phyloP scores from a whole-genome alignment of 257 asterid genomes.

The Perilla frutescens region DNA sequence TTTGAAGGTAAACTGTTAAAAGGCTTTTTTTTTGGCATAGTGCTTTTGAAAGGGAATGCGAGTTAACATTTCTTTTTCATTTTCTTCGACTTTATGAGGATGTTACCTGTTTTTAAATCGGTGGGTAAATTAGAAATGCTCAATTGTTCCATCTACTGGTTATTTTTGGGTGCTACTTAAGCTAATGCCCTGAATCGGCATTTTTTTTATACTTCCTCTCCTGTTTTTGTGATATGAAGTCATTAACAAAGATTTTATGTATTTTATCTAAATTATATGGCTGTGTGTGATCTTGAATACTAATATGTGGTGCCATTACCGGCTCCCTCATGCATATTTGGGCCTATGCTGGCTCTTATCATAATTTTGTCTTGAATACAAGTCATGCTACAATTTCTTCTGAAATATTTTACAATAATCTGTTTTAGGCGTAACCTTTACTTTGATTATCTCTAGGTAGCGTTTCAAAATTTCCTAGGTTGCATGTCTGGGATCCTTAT shows the following conservation, averaged over 20 bases:
- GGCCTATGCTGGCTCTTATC: not conserved
- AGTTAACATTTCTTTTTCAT: not conserved
- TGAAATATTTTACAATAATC: constrained; percentile 1
- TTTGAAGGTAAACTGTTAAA: constrained; percentile 56
- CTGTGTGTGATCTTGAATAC: not conserved
- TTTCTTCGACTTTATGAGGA: constrained; percentile 1
- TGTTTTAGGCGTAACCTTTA: constrained; percentile 12
- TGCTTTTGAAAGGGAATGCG: not conserved
- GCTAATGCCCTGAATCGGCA: not conserved
- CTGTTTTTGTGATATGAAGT: constrained; percentile 4
- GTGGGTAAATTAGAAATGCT: constrained; percentile 1
- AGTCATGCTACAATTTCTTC: not conserved
- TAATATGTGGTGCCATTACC: not conserved
- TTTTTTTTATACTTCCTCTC: not conserved
- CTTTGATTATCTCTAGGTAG: constrained; percentile 51
- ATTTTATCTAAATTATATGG: not conserved
- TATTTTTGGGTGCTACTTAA: not conserved
- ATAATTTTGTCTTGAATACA: constrained; percentile 7
- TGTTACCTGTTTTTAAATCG: not conserved
- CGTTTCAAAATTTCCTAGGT: constrained; percentile 61
- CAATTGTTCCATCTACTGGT: not conserved
- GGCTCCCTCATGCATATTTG: not conserved
- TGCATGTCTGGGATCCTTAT: constrained; percentile 86
- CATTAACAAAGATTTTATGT: not conserved
- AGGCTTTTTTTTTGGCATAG: not conserved